Evolutionary conservation across 1,139 yeast genomes (phyloP).

Genomic region (Candida tetrigidarum): DNA sequence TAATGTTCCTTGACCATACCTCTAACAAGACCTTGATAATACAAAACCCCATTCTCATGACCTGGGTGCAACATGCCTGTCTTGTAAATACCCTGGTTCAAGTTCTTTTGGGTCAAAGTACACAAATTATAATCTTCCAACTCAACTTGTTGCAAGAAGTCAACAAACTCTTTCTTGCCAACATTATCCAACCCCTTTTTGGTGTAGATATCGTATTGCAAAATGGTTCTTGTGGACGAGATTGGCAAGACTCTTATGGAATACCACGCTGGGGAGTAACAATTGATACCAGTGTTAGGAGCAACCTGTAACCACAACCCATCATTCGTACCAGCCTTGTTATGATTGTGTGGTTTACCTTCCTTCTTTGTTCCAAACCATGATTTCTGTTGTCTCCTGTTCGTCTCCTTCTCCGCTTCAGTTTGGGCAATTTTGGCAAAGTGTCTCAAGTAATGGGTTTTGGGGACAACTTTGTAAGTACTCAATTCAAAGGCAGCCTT

Average conservation of each 20-base stretch:
- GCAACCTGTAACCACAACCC: slow-evolving; percentile 65
- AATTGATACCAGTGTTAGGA: slow-evolving; percentile 63
- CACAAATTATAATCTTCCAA: slow-evolving; percentile 63
- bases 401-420: slow-evolving; percentile 16
- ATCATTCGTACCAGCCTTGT: slow-evolving; percentile 61
- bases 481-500: slow-evolving; percentile 62
- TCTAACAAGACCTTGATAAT: slow-evolving; percentile 58
- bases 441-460: slow-evolving; percentile 61
- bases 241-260: slow-evolving; percentile 62
- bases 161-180: slow-evolving; percentile 62
- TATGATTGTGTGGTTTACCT: slow-evolving; percentile 21
- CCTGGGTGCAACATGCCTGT: slow-evolving; percentile 62
- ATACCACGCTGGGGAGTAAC: slow-evolving; percentile 71
- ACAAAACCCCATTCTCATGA: slow-evolving; percentile 61
- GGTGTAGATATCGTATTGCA: slow-evolving; percentile 64
- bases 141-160: slow-evolving; percentile 63
- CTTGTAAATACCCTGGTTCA: slow-evolving; percentile 60
- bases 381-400: no score
- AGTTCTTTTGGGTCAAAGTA: slow-evolving; percentile 60
- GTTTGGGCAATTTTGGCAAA: slow-evolving; percentile 35
- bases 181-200: slow-evolving; percentile 58
- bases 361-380: slow-evolving; percentile 51
- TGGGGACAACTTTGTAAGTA: slow-evolving; percentile 66
- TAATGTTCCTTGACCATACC: slow-evolving; percentile 62
- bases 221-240: slow-evolving; percentile 54